These are phyloP conservation scores for Amanita subjunquillea DNA, from an alignment of 768 basidiomycete species.

Conservation along the genomic window DNA sequence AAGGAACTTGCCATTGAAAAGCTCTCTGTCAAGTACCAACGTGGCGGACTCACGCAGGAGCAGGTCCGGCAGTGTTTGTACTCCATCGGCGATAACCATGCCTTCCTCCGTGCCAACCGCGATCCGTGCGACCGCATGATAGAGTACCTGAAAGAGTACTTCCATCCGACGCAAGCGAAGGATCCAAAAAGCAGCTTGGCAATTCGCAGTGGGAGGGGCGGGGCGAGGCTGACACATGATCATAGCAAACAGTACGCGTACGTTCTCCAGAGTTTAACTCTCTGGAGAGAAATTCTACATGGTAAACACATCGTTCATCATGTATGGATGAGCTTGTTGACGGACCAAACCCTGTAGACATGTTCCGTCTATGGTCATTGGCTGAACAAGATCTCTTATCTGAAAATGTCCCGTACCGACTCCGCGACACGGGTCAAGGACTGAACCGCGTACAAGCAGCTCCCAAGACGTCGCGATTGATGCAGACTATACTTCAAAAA, in stretches of 20 bases:
- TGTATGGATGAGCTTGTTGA: neutral
- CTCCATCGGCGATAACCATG: conserved; percentile 85
- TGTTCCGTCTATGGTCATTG: conserved; percentile 81
- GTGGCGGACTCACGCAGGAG: conserved; percentile 51
- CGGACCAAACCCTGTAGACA: conserved; percentile 35
- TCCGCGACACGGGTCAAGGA: conserved; percentile 87
- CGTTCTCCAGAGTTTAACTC: conserved; percentile 75
- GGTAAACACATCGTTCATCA: conserved; percentile 30
- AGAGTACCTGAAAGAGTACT: conserved; percentile 59
- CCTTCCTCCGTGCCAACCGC: conserved; percentile 77
- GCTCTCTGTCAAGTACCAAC: conserved; percentile 53
- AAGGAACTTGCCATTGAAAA: conserved; percentile 82
- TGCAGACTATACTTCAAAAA: conserved; percentile 79
- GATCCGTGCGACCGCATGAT: conserved; percentile 89
- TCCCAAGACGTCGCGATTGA: conserved; percentile 84
- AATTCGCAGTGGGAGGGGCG: conserved; percentile 72
- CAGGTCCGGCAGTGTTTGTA: conserved; percentile 70
- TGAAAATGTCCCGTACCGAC: conserved; percentile 62
- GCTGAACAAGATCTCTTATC: conserved; percentile 78
- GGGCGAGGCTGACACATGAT: conserved; percentile 75
- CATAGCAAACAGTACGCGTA: conserved; percentile 81
- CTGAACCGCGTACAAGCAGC: conserved; percentile 81
- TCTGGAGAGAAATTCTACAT: conserved; percentile 82
- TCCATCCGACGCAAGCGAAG: conserved; percentile 63
- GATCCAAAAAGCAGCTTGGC: conserved; percentile 60